Evolutionary conservation across 768 basidiomycete genomes (phyloP).

Genomic region (Leccinum boreale): DNA sequence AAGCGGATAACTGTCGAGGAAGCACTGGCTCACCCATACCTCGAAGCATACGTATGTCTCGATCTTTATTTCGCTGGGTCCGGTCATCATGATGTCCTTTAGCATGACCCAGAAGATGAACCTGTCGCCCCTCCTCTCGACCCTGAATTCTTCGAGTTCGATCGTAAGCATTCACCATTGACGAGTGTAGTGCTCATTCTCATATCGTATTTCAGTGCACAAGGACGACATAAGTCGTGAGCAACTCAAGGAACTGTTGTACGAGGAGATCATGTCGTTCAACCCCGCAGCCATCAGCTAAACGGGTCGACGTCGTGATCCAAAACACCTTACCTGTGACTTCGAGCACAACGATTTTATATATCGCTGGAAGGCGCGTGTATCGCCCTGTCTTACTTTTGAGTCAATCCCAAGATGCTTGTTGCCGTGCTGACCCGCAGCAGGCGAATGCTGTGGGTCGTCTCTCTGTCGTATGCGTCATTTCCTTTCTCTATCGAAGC

Average conservation of each 20-base stretch:
- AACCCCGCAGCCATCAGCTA: slow-evolving; percentile 55
- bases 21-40: slow-evolving; percentile 91
- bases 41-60: slow-evolving; percentile 79
- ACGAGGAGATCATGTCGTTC: slow-evolving; percentile 94
- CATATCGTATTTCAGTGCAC: slow-evolving; percentile 52
- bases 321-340: background rate
- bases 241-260: slow-evolving; percentile 90
- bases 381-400: slow-evolving; percentile 1
- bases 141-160: slow-evolving; percentile 97
- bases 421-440: background rate
- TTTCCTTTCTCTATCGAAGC: slow-evolving; percentile 1
- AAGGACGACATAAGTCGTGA: slow-evolving; percentile 96
- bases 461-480: background rate
- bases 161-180: slow-evolving; percentile 51
- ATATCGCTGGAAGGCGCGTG: slow-evolving; percentile 6
- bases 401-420: background rate
- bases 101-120: slow-evolving; percentile 97
- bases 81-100: slow-evolving; percentile 6
- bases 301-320: background rate
- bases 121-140: slow-evolving; percentile 94
- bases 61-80: background rate
- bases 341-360: background rate
- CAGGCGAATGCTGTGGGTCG: background rate
- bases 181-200: background rate
- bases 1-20: slow-evolving; percentile 94